Percentiles rank a stretch among this genome's conserved stretches.
Conservation (phyloP, 2,329 filamentous ascomycete genomes). For the Ilyonectria mors-panacis region DNA sequence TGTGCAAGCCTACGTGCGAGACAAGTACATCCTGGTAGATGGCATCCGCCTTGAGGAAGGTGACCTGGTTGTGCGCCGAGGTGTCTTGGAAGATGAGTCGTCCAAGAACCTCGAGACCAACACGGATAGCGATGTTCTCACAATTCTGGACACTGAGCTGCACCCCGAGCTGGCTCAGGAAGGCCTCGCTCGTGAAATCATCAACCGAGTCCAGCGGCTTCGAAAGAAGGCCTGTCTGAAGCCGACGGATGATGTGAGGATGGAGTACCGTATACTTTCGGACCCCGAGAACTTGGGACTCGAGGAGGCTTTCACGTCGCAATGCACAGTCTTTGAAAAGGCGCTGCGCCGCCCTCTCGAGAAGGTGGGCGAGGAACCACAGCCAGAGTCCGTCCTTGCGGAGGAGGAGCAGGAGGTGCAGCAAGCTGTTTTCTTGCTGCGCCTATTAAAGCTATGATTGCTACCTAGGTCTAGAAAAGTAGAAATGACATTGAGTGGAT, state of each 20-base stretch:
- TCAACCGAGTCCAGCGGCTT: conserved; percentile 92
- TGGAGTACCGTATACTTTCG: conserved; percentile 88
- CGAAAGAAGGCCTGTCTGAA: conserved; percentile 94
- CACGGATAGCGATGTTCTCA: conserved; percentile 90
- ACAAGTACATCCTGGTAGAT: conserved; percentile 84
- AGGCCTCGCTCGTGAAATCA: conserved; percentile 90
- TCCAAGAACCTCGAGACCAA: conserved; percentile 87
- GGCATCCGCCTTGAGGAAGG: conserved; percentile 87
- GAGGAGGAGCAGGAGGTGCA: conserved; percentile 91
- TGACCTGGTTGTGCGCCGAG: conserved; percentile 84
- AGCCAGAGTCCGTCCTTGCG: conserved; percentile 69
- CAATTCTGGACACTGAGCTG: conserved; percentile 86
- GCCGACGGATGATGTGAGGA: conserved; percentile 93
- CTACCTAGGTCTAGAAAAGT: conserved; percentile 26
- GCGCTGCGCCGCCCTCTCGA: conserved; percentile 83
- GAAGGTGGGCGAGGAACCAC: conserved; percentile 46
- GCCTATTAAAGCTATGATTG: conserved; percentile 79
- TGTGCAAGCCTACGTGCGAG: conserved; percentile 82
- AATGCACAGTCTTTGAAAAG: conserved; percentile 80
- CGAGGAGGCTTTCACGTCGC: conserved; percentile 77
- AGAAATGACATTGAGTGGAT: conserved; percentile 29
- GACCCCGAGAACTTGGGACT: conserved; percentile 86
- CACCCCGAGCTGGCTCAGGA: conserved; percentile 91
- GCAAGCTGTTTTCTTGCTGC: conserved; percentile 84
- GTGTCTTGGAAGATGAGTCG: conserved; percentile 79